Base-by-base conservation (phyloP, 148 eudicot species). In the Diospyros kaki region DNA sequence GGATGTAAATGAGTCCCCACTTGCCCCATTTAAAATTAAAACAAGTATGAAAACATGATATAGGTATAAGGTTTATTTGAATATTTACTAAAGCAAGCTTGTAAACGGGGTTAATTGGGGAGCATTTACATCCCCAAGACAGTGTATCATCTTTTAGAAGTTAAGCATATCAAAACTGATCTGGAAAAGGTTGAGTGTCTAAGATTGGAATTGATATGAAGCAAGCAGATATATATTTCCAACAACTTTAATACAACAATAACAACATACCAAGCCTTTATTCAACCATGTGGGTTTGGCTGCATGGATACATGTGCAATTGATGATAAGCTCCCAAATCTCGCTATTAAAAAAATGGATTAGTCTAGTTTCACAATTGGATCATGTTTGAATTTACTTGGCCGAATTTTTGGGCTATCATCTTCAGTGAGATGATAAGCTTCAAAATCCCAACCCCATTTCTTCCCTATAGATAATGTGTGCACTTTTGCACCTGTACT, bases 361-460 rank as follows among this genome's bases (percentile, higher is more conserved):
- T 8, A 41, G 45, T 70, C 62, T 51, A 2, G 72, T 69, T 54
- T 18, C 60, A 40, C 28, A 40, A 64, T 64, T 70, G 28, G 62
- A 71, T 58, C 10, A 58, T 15, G 14, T 42, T 3, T 70, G 52
- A 48, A 55, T 43, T 48, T 58, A 17, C 51, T 71, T 56, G 54
- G 64, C 13, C 42, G 2, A 18, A 51, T 71, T 6, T 1, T 8
- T 71, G 0, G 28, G 28, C 28, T 28, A 28, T 71, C 14, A 55
- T 70, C 28, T 54, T 55, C 11, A 15, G 38, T 51, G 60, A 70
- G 73, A 56, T 40, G 73, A 69, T 70, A 8, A 38, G 14, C 66
- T 9, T 44, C 43, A 62, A 39, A 62, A 62, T 0, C 44, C 13
- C 13, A 7, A 9, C 38, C 4, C 14, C 3, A 40, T 41, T 18